Base-by-base conservation (phyloP, 1,139 yeast species). In the Kurtzmaniella quercitrusa region DNA sequence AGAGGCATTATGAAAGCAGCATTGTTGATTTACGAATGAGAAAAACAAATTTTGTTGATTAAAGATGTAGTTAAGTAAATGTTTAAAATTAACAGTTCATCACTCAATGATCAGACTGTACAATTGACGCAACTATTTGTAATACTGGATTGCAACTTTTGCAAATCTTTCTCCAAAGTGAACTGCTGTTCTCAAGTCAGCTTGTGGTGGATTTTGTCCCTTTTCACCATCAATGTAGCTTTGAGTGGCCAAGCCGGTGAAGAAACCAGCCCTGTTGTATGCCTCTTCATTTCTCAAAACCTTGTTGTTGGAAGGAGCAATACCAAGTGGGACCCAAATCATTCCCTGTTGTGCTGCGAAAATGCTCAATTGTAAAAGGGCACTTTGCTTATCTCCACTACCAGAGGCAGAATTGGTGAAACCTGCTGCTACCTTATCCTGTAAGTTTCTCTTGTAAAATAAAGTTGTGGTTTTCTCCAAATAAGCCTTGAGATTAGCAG, bases 281-380 rank as follows among this genome's bases (percentile, higher is more conserved):
- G 33, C 33, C 12, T 28, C 33, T 8, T 28, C 33, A n/a, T 28
- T 28, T 28, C 33, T 28, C 6, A 28, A 5, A 28, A 28, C 33
- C 33, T 28, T 21, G 20, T 11, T 3, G 47, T 58, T 3, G 45
- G 41, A 9, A 53, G 63, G 11, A 63, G 60, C 41, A 67, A 63
- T 43, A 61, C 62, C 40, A 55, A 54, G 45, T 54, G 60, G 57
- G 66, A 66, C 3, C 50, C 50, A 14, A 49, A 47, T 32, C 17
- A n/a, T 11, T 42, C 48, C 45, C 8, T 45, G 44, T 33, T 45
- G 48, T 9, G 41, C 15, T 21, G 46, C 45, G 23, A 23, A 45
- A 6, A 37, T 36, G 28, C 30, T 16, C 16, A 45, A n/a, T 14
- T 39, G 41, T 11, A 38, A n/a, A 12, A 45, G 19, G 6, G 45